Base-by-base conservation (phyloP, 805 yeast species). In the Candida endomychidarum region DNA sequence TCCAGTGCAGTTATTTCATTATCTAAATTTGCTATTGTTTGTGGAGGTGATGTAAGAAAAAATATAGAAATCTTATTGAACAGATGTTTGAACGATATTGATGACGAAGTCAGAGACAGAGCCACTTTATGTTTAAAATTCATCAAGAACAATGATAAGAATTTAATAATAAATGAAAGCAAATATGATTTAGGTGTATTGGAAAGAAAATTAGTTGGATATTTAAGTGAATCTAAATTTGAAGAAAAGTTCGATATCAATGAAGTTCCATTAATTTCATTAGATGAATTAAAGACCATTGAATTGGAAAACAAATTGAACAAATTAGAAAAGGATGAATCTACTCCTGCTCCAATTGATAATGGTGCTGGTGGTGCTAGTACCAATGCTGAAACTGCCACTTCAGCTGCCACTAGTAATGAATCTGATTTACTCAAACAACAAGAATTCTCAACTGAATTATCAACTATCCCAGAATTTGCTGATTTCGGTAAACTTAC, bases 61-160 rank as follows among this genome's bases (percentile, higher is more conserved):
- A 83, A 89, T 40, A 85, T 91, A 52, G 74, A 75, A 51, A 83
- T 85, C 45, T 74, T 93, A 52, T 75, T 93, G 51, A 74, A 75
- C 45, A 81, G 97, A 67, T 88, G 96, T 51, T 76, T 89, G 49
- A 85, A 78, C 49, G 99, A 91, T 63, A 77, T 74, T 32, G 96
- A 91, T 61, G 99, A 91, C 64, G 99, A 91, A 66, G 99, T 93
- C 23, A 87, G 99, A 72, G 99, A 91, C 61, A 82, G 99, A 61
- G 97, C 99, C 8, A 85, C 95, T 2, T 71, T 91, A 51, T 83
- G 96, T 2, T 74, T 91, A 56, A 75, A 79, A 48, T 78, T 89
- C 46, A 75, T 86, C 46, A 53, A 56, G 15, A 54, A 49, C 35
- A 50, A 59, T 6, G 54, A 58, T 37, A 60, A 62, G 42, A 55